Conservation (phyloP, 495 filamentous ascomycete species). For the Saxispiralis lemnorum region DNA sequence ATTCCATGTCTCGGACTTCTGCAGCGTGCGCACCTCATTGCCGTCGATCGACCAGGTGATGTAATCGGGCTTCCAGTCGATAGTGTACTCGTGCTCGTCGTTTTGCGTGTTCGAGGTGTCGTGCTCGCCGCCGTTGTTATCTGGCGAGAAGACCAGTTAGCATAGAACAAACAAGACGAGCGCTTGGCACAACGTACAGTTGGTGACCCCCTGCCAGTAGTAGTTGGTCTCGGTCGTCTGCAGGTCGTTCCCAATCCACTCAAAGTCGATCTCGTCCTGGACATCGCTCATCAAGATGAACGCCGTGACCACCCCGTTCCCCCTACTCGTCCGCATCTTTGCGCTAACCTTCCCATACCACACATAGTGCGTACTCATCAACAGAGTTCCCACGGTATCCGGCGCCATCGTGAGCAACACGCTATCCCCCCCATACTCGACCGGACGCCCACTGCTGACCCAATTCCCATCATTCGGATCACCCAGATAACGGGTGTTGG, state of each 20-base stretch:
- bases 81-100: conserved; percentile 77
- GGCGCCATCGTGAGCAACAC: conserved; percentile 76
- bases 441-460: conserved; percentile 65
- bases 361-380: conserved; percentile 76
- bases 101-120: conserved; percentile 59
- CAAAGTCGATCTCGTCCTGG: conserved; percentile 96
- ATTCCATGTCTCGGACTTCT: conserved; percentile 30
- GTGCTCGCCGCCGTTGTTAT: conserved; percentile 49
- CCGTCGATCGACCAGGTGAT: conserved; percentile 80
- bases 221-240: conserved; percentile 73
- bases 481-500: conserved; percentile 70
- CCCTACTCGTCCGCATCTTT: conserved; percentile 68
- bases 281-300: conserved; percentile 90
- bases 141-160: too few species aligned
- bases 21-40: conserved; percentile 49
- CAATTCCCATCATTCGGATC: conserved; percentile 63
- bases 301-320: conserved; percentile 76
- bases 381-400: conserved; percentile 66
- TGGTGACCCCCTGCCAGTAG: conserved; percentile 85
- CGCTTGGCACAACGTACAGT: conserved; percentile 83
- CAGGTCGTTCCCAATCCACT: conserved; percentile 75
- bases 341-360: conserved; percentile 93
- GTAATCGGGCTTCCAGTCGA: conserved; percentile 76
- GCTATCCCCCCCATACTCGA: conserved; percentile 39
- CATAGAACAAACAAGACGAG: too few species aligned